These are phyloP conservation scores for Pleurotus pulmonarius DNA, from an alignment of 768 basidiomycete genomes.

Conservation along the genomic window DNA sequence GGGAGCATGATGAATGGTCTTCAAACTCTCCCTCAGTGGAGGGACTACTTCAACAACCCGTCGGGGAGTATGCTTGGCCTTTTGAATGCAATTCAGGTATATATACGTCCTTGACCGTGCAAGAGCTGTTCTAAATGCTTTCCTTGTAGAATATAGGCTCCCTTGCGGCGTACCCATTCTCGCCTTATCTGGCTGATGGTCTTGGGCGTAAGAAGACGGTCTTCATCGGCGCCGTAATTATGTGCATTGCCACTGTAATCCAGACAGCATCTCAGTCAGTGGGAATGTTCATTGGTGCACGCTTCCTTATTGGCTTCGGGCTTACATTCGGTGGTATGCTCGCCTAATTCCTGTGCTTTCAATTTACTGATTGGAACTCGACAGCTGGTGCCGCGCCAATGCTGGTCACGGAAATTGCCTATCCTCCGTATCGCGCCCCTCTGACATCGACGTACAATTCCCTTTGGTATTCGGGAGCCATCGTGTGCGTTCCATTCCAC, in stretches of 20 bases:
- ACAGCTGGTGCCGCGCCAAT: constrained; percentile 73
- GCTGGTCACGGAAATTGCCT: constrained; percentile 79
- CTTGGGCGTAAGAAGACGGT: constrained; percentile 66
- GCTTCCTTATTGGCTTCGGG: constrained; percentile 71
- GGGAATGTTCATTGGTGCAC: constrained; percentile 25
- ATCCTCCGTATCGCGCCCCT: constrained; percentile 77
- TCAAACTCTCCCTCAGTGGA: constrained; percentile 55
- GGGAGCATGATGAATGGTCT: constrained; percentile 42
- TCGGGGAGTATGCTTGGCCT: constrained; percentile 56
- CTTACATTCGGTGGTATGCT: constrained; percentile 59
- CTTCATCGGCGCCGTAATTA: constrained; percentile 66
- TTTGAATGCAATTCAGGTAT: constrained; percentile 73
- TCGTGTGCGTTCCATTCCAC: constrained; percentile 49
- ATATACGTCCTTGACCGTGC: constrained; percentile 16
- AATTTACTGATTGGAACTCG: constrained; percentile 11
- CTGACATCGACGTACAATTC: constrained; percentile 80
- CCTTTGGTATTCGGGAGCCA: constrained; percentile 83
- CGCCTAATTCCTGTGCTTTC: constrained; percentile 8
- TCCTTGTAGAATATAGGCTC: constrained; percentile 59
- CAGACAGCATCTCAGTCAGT: constrained; percentile 51
- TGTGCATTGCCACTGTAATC: constrained; percentile 62
- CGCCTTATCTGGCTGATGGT: constrained; percentile 68
- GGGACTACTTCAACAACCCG: constrained; percentile 53
- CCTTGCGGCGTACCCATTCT: constrained; percentile 66
- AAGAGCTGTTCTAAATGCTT: not conserved